phyloP scores from a whole-genome alignment of 805 yeast species.

The Spencermartinsiella europaea region DNA sequence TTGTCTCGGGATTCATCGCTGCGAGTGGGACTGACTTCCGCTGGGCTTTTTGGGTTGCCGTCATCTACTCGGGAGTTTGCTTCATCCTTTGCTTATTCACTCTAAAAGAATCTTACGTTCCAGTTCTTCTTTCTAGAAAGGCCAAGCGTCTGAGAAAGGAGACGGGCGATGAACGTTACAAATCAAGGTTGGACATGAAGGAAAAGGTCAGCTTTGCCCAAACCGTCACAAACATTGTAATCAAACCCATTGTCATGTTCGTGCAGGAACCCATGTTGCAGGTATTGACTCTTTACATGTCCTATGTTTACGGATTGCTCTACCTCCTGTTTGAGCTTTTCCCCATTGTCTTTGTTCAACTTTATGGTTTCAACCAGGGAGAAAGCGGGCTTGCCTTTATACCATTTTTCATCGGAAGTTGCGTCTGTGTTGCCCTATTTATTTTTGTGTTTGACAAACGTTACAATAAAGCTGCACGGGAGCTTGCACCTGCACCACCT shows the following conservation, averaged over 20 bases:
- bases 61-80: constrained; percentile 48
- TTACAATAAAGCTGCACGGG: too few species aligned
- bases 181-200: constrained; percentile 61
- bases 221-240: constrained; percentile 1
- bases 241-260: neutral
- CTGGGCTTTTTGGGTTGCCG: constrained; percentile 72
- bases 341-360: neutral
- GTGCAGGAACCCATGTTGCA: neutral
- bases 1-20: constrained; percentile 57
- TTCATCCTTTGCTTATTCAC: constrained; percentile 38
- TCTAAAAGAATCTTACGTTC: constrained; percentile 64
- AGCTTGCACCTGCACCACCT: too few species aligned
- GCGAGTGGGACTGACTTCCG: constrained; percentile 74
- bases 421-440: neutral
- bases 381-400: neutral
- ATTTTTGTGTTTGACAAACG: too few species aligned
- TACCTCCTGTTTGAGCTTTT: neutral
- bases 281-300: neutral
- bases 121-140: constrained; percentile 54
- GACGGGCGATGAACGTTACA: constrained; percentile 76
- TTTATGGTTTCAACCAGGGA: neutral
- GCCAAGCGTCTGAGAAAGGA: constrained; percentile 56
- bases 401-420: neutral
- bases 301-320: neutral
- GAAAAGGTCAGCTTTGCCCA: neutral